Evolutionary conservation across 2,329 filamentous ascomycete genomes (phyloP).

Genomic region (Coleophoma crateriformis): DNA sequence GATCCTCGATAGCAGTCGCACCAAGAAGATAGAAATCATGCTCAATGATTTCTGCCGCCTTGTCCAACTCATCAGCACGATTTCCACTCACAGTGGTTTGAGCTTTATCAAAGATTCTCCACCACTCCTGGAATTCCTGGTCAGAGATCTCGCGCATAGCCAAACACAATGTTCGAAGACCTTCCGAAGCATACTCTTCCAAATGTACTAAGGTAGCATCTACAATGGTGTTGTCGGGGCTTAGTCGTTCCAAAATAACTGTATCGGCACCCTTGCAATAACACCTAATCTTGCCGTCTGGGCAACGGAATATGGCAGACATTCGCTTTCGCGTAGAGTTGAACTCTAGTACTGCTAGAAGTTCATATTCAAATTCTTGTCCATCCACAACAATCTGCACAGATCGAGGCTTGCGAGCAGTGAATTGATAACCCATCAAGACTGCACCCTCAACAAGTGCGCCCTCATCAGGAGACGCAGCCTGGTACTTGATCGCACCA

Average conservation of each 20-base stretch:
- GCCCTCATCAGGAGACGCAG: constrained; percentile 93
- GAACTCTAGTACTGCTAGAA: constrained; percentile 97
- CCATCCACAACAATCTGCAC: constrained; percentile 79
- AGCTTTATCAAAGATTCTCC: constrained; percentile 78
- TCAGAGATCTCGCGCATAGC: constrained; percentile 92
- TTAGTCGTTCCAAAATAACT: constrained; percentile 88
- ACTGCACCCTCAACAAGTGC: constrained; percentile 93
- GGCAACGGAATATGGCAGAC: constrained; percentile 95
- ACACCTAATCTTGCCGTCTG: constrained; percentile 87
- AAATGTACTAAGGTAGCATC: constrained; percentile 89
- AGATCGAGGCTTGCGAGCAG: constrained; percentile 80
- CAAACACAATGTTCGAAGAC: constrained; percentile 87
- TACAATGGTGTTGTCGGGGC: constrained; percentile 76
- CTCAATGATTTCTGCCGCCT: constrained; percentile 93
- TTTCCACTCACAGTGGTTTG: constrained; percentile 88
- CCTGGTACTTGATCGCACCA: constrained; percentile 91
- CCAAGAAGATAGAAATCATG: constrained; percentile 86
- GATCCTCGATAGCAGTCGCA: constrained; percentile 95
- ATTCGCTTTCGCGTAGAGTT: constrained; percentile 97
- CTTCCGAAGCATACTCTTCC: constrained; percentile 98
- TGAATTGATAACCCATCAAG: constrained; percentile 80
- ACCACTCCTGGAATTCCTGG: constrained; percentile 84
- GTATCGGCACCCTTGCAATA: constrained; percentile 98
- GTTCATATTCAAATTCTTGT: constrained; percentile 73
- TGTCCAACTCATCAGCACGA: constrained; percentile 91